Percentiles rank a stretch among this genome's conserved stretches.
These are phyloP conservation scores for Ustilago curta DNA, from an alignment of 1,284 basidiomycete species.

Conservation along the genomic window DNA sequence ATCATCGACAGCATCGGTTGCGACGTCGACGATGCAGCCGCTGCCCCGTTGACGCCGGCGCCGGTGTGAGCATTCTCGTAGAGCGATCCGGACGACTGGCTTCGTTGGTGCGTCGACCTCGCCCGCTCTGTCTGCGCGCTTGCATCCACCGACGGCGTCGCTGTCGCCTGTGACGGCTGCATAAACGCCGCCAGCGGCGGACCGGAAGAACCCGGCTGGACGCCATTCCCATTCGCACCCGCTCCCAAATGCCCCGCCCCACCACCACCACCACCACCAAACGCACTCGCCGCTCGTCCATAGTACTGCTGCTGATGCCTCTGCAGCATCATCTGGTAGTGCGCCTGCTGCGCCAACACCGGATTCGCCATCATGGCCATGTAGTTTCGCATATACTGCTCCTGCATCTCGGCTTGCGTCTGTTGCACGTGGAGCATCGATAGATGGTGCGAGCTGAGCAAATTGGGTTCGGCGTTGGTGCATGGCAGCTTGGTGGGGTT, in stretches of 20 bases:
- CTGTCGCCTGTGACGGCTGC: constrained; percentile 22
- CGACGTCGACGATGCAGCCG: neutral
- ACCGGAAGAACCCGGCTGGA: constrained; percentile 4
- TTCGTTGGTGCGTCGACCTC: constrained; percentile 15
- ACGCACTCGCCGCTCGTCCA: constrained; percentile 35
- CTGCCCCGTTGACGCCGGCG: neutral
- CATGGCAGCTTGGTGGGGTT: neutral
- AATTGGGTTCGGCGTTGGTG: constrained; percentile 4
- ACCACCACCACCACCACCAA: constrained; percentile 17
- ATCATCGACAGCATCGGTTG: constrained; percentile 54
- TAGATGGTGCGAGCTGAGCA: constrained; percentile 33
- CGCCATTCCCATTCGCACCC: constrained; percentile 31
- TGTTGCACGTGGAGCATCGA: constrained; percentile 40
- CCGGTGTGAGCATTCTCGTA: constrained; percentile 18
- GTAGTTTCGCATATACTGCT: constrained; percentile 53
- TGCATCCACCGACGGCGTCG: constrained; percentile 4
- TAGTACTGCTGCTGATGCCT: constrained; percentile 49
- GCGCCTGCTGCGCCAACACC: constrained; percentile 46
- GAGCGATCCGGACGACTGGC: constrained; percentile 13
- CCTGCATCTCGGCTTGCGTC: constrained; percentile 43
- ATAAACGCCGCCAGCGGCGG: constrained; percentile 46
- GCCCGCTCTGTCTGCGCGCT: neutral
- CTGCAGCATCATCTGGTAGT: constrained; percentile 49
- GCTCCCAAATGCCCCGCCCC: constrained; percentile 11
- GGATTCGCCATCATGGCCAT: constrained; percentile 55